Evolutionary conservation across 2,329 filamentous ascomycete genomes (phyloP).

Genomic region (Monosporascus sp.): DNA sequence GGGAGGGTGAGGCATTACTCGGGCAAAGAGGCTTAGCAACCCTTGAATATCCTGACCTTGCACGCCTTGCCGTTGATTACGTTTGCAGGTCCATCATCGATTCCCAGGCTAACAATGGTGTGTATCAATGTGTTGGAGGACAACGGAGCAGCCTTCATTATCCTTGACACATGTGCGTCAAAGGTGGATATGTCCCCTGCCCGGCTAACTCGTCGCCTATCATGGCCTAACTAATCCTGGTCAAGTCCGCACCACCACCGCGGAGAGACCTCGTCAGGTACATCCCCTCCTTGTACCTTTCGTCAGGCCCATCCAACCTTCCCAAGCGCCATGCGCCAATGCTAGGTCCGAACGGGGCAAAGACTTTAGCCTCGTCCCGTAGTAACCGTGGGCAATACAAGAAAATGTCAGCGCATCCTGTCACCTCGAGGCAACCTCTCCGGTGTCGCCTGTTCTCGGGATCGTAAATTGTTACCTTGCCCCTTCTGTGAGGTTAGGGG

Average conservation of each 20-base stretch:
- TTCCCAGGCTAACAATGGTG: not conserved
- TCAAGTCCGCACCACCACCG: not conserved
- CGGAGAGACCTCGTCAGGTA: not conserved
- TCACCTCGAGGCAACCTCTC: not conserved
- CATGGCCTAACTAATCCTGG: not conserved
- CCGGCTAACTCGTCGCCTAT: not conserved
- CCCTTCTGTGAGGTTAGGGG: not conserved
- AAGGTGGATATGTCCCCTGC: not conserved
- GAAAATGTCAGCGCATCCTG: not conserved
- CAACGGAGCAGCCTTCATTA: not conserved
- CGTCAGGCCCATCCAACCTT: not conserved
- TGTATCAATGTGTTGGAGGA: not conserved
- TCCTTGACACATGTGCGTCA: not conserved
- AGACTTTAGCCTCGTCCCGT: not conserved
- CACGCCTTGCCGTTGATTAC: not conserved
- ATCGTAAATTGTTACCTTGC: not conserved
- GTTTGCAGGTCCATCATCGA: not conserved
- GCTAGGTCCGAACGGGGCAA: not conserved
- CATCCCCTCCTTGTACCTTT: not conserved
- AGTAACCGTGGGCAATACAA: too few species aligned
- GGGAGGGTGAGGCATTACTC: too few species aligned
- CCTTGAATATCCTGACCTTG: too few species aligned
- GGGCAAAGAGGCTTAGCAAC: too few species aligned
- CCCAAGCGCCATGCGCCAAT: not conserved
- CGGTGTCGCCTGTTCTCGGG: not conserved